phyloP scores from a whole-genome alignment of 805 yeast genomes.

The Candida cerambycidarum region DNA sequence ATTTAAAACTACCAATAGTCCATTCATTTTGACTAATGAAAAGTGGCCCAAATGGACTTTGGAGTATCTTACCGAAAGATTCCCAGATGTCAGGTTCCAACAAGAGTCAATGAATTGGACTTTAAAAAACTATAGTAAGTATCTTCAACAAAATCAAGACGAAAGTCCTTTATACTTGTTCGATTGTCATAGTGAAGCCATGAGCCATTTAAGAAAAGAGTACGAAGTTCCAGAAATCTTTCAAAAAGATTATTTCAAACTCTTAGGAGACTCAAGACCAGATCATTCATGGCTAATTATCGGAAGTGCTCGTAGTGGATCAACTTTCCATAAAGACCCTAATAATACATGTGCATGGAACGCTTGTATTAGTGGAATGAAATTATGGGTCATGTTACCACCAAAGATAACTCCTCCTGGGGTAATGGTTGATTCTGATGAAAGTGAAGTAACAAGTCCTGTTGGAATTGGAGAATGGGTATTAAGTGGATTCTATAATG shows the following conservation, averaged over 20 bases:
- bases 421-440: constrained; percentile 69
- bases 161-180: constrained; percentile 85
- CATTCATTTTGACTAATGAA: constrained; percentile 56
- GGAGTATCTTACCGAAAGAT: constrained; percentile 46
- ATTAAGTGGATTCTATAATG: constrained; percentile 75
- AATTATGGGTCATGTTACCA: constrained; percentile 88
- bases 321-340: constrained; percentile 92
- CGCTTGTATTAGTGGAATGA: constrained; percentile 68
- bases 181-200: constrained; percentile 76
- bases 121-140: constrained; percentile 57
- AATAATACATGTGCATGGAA: constrained; percentile 92
- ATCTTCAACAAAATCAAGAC: constrained; percentile 62
- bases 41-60: constrained; percentile 73
- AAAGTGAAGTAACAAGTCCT: constrained; percentile 88
- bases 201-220: constrained; percentile 52
- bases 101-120: constrained; percentile 89
- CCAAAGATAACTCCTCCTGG: constrained; percentile 82
- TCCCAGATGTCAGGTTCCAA: constrained; percentile 63
- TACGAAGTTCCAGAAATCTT: constrained; percentile 55
- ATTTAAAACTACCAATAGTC: constrained; percentile 52
- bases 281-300: constrained; percentile 91
- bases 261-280: constrained; percentile 62
- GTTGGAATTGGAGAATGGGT: constrained; percentile 95
- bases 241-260: constrained; percentile 59
- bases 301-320: constrained; percentile 81